Evolutionary conservation across 371 early-diverging fungal species (phyloP).

Genomic region (Mucor piriformis): DNA sequence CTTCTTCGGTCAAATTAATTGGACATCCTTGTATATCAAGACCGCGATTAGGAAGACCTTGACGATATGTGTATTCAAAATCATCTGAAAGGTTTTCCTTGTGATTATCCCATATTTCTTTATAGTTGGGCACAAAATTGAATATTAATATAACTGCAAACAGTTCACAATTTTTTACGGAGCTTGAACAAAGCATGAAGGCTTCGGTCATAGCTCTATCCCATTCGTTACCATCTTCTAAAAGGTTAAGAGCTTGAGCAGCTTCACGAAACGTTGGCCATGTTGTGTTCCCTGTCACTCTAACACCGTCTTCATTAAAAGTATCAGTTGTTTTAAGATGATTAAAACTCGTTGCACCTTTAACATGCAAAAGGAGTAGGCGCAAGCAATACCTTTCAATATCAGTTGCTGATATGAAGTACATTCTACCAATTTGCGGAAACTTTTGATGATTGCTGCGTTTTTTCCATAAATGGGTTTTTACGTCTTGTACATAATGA

Average conservation of each 20-base stretch:
- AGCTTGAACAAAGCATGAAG: neutral
- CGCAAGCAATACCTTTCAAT: slow-evolving; percentile 23
- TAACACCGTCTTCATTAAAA: neutral
- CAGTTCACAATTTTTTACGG: neutral
- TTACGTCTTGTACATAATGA: neutral
- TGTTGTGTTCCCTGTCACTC: slow-evolving; percentile 5
- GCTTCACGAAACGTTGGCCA: slow-evolving; percentile 9
- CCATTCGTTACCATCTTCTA: neutral
- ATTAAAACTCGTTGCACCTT: slow-evolving; percentile 14
- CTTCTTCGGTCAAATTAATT: neutral
- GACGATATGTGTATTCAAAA: neutral
- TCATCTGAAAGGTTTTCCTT: neutral
- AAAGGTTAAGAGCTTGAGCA: slow-evolving; percentile 21
- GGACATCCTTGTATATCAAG: neutral
- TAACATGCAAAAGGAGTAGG: slow-evolving; percentile 10
- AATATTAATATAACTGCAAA: neutral
- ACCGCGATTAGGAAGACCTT: neutral
- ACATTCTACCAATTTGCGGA: slow-evolving; percentile 19
- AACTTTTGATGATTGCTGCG: neutral
- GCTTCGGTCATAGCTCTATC: neutral
- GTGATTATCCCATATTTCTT: neutral
- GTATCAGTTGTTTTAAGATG: slow-evolving; percentile 13
- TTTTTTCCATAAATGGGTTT: neutral
- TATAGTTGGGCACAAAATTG: neutral
- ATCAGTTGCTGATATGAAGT: slow-evolving; percentile 19